phyloP scores from a whole-genome alignment of 768 basidiomycete species.

The Suillus placidus region DNA sequence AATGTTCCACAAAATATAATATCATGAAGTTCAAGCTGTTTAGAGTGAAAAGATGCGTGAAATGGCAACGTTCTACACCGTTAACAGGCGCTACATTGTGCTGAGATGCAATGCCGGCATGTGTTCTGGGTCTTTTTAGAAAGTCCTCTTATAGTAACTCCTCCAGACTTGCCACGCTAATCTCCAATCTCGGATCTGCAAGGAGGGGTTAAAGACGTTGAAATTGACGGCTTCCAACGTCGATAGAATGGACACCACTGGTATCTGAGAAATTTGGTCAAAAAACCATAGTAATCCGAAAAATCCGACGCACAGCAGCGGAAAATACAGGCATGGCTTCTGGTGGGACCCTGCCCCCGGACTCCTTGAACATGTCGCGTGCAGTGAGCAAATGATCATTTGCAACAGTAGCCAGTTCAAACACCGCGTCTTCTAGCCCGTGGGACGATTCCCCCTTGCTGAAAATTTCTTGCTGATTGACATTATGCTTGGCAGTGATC shows the following conservation, averaged over 20 bases:
- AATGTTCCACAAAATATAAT: constrained; percentile 3
- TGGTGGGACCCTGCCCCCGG: constrained; percentile 53
- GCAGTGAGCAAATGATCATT: constrained; percentile 82
- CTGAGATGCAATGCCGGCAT: constrained; percentile 34
- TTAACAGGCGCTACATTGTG: constrained; percentile 11
- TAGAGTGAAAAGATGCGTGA: constrained; percentile 1
- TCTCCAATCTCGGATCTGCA: constrained; percentile 75
- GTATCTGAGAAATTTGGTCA: constrained; percentile 49
- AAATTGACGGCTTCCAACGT: constrained; percentile 73
- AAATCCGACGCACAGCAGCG: constrained; percentile 57
- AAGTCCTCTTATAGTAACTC: constrained; percentile 47
- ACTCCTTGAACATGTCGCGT: constrained; percentile 63
- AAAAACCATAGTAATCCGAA: constrained; percentile 11
- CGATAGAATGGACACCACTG: constrained; percentile 63
- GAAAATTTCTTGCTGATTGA: constrained; percentile 81
- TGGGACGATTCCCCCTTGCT: constrained; percentile 52
- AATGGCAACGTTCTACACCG: constrained; percentile 7
- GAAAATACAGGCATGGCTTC: constrained; percentile 74
- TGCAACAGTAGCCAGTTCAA: constrained; percentile 78
- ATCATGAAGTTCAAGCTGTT: constrained; percentile 1
- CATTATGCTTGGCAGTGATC: constrained; percentile 75
- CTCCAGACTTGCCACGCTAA: constrained; percentile 74
- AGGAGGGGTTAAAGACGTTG: constrained; percentile 64
- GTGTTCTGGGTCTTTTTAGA: constrained; percentile 23
- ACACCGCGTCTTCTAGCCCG: constrained; percentile 77